phyloP scores from a whole-genome alignment of 805 yeast species.

The Candida xiaguanensis region DNA sequence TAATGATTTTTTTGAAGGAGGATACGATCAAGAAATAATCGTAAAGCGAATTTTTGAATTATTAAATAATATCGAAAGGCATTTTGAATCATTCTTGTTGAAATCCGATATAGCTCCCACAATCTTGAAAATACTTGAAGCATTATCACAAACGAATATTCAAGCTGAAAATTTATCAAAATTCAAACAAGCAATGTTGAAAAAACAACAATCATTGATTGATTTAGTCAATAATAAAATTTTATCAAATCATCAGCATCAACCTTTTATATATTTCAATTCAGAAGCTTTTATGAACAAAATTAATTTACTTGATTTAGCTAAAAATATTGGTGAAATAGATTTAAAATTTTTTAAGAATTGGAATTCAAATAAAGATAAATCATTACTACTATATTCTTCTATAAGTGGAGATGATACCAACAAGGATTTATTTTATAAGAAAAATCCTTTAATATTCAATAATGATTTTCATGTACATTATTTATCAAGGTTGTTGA shows the following conservation, averaged over 20 bases:
- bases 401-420: constrained; percentile 25
- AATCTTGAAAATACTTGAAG: constrained; percentile 50
- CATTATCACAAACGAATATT: constrained; percentile 21
- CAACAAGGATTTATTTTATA: constrained; percentile 35
- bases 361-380: constrained; percentile 83
- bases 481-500: constrained; percentile 67
- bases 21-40: constrained; percentile 23
- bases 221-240: constrained; percentile 12
- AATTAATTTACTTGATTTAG: constrained; percentile 50
- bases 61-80: constrained; percentile 52
- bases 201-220: constrained; percentile 43
- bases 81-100: constrained; percentile 67
- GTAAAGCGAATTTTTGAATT: constrained; percentile 51
- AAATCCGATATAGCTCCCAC: constrained; percentile 58
- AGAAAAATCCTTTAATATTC: constrained; percentile 73
- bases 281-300: constrained; percentile 50
- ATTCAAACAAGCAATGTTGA: constrained; percentile 50
- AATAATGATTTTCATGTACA: constrained; percentile 65
- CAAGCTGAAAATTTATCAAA: constrained; percentile 35
- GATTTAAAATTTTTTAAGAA: constrained; percentile 58
- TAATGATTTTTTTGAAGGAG: constrained; percentile 14
- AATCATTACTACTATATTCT: constrained; percentile 64
- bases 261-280: constrained; percentile 27
- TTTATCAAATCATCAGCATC: constrained; percentile 1
- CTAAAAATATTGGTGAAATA: constrained; percentile 61